These are phyloP conservation scores for Pseudogymnoascus sp. DNA, from an alignment of 2,329 filamentous ascomycete genomes.

Conservation along the genomic window DNA sequence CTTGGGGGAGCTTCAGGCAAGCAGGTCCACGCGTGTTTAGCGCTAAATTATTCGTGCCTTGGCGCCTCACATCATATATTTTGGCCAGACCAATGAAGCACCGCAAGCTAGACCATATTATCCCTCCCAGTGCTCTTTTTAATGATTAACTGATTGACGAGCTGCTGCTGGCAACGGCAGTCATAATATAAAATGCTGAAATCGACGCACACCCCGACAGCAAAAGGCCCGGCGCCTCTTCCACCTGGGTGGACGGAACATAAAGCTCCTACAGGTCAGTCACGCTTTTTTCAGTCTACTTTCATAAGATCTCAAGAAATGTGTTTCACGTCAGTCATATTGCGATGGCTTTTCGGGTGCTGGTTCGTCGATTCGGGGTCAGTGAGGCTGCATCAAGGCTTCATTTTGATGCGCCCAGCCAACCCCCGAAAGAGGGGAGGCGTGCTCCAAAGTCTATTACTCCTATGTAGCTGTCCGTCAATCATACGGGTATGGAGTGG, in stretches of 20 bases:
- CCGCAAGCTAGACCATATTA: background rate
- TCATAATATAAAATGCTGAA: slow-evolving; percentile 51
- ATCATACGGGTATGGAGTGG: background rate
- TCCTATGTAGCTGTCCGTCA: background rate
- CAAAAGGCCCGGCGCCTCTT: slow-evolving; percentile 44
- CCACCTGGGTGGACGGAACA: slow-evolving; percentile 88
- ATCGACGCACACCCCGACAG: slow-evolving; percentile 62
- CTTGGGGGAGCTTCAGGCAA: slow-evolving; percentile 15
- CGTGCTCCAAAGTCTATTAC: background rate
- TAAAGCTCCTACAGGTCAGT: slow-evolving; percentile 66
- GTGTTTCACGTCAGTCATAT: background rate
- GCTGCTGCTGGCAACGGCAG: background rate
- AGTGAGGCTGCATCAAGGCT: background rate
- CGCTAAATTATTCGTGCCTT: slow-evolving; percentile 12
- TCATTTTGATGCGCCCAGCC: background rate
- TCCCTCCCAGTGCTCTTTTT: background rate
- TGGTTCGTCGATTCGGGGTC: background rate
- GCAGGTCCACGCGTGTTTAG: slow-evolving; percentile 14
- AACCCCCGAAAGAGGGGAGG: background rate
- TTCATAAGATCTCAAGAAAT: background rate
- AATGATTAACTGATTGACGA: background rate
- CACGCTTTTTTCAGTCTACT: background rate
- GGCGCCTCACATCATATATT: slow-evolving; percentile 4
- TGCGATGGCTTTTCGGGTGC: background rate
- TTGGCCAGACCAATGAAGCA: slow-evolving; percentile 1